A percentile compares a stretch with the other conserved stretches of the same genome.
phyloP scores from a whole-genome alignment of 2,329 filamentous ascomycete species.

The Apiospora rasikravindrae region DNA sequence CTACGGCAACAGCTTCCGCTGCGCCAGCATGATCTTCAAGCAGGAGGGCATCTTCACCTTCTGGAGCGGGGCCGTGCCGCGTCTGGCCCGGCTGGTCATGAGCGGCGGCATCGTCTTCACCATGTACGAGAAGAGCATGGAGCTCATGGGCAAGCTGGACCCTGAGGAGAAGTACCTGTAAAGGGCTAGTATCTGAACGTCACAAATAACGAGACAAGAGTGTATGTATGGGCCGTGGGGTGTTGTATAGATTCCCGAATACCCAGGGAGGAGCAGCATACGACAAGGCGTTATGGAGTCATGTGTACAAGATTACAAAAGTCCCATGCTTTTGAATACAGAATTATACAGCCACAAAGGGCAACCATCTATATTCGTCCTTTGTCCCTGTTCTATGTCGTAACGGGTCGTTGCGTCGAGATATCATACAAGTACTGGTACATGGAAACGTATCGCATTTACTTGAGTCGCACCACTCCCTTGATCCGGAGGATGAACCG shows the following conservation, averaged over 20 bases:
- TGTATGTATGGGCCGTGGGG: not conserved
- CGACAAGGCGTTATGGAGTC: conserved; percentile 2
- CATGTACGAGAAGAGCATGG: conserved; percentile 98
- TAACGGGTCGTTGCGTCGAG: not conserved
- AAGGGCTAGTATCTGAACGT: not conserved
- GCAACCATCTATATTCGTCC: conserved; percentile 24
- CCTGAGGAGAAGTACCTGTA: conserved; percentile 85
- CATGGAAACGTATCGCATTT: conserved; percentile 24
- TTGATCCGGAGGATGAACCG: conserved; percentile 59
- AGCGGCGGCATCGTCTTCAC: conserved; percentile 98
- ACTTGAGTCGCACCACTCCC: conserved; percentile 65
- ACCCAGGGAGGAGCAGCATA: conserved; percentile 16
- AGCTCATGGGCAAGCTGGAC: conserved; percentile 79
- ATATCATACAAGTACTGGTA: conserved; percentile 7
- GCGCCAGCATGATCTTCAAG: conserved; percentile 81
- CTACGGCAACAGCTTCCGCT: conserved; percentile 89
- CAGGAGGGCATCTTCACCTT: conserved; percentile 90
- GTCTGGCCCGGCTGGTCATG: conserved; percentile 82
- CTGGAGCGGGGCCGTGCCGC: conserved; percentile 90
- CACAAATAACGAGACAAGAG: not conserved
- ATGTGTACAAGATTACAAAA: conserved; percentile 12
- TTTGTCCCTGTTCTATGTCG: conserved; percentile 15
- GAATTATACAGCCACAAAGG: conserved; percentile 16
- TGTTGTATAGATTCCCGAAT: conserved; percentile 26
- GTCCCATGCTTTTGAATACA: conserved; percentile 15